These are phyloP conservation scores for Pestalotiopsis sp. DNA, from an alignment of 2,329 filamentous ascomycete species.

Conservation along the genomic window DNA sequence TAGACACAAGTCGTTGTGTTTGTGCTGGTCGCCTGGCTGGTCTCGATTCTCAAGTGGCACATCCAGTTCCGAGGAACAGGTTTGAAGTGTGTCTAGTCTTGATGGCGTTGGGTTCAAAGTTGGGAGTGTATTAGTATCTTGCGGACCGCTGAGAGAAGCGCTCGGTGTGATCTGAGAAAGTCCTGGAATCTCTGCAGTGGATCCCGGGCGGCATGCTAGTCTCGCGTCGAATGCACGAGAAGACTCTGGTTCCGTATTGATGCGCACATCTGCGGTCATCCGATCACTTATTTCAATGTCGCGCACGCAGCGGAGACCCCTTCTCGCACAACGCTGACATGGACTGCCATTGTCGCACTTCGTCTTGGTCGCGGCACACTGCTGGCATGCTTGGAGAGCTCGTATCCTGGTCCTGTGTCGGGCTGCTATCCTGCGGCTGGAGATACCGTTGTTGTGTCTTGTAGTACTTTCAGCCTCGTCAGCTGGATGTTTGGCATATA, in stretches of 20 bases:
- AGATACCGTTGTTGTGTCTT: not conserved
- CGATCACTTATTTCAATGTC: not conserved
- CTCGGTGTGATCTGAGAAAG: not conserved
- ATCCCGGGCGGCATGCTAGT: not conserved
- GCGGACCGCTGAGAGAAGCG: not conserved
- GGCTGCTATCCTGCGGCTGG: not conserved
- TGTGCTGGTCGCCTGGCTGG: not conserved
- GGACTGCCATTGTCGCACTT: not conserved
- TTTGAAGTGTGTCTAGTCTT: not conserved
- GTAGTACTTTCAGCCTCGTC: not conserved
- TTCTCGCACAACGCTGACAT: not conserved
- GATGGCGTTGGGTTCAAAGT: not conserved
- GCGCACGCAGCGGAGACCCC: not conserved
- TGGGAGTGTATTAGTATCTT: not conserved
- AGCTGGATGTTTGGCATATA: not conserved
- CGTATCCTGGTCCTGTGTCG: not conserved
- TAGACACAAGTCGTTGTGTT: not conserved
- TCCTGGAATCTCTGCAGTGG: not conserved
- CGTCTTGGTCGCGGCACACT: not conserved
- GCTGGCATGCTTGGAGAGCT: not conserved
- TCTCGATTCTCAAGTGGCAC: not conserved
- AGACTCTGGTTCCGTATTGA: not conserved
- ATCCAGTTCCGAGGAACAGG: not conserved
- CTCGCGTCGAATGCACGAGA: not conserved
- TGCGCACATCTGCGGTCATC: not conserved